Base-by-base conservation (phyloP, 139 green algal species). In the Chlorokybus atmophyticus region DNA sequence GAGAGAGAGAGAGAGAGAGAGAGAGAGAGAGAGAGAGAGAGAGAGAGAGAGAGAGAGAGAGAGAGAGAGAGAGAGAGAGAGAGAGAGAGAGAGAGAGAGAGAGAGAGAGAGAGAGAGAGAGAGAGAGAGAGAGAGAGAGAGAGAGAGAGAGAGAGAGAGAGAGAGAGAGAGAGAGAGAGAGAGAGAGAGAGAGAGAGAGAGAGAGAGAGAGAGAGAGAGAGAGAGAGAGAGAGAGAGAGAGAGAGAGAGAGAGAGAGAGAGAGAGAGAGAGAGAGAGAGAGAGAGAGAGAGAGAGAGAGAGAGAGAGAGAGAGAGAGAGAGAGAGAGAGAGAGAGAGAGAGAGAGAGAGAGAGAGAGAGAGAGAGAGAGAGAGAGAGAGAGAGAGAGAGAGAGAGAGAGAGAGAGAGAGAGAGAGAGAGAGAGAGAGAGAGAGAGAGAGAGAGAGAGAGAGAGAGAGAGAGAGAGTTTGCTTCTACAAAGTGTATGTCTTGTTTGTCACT, bases 171-270 rank as follows among this genome's bases (percentile, higher is more conserved):
- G 10, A 14, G 35, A 44, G 35, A 44, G 10, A 14, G 35, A 44
- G 35, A 44, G 10, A 14, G 35, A 44, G 35, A 44, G 10, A 14
- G 35, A 44, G 35, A 44, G 10, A 14, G 35, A 44, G 35, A 44
- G 10, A 14, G 35, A 44, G 35, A 44, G 10, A 14, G 35, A 44
- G 35, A 44, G 10, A 14, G 35, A 44, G 35, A 44, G 35, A 44
- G 35, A 44, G 35, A 44, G 35, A 44, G 35, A 44, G 35, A 44
- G 35, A 44, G 35, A 44, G 35, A 44, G 35, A 44, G 35, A 44
- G 35, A 44, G 35, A 44, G 35, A 44, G 35, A 44, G 35, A 44
- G 35, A 44, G 35, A 44, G 35, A 44, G 35, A 44, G 35, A 44
- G 35, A 44, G 35, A 44, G 35, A 44, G 35, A 44, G 35, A 44